phyloP scores from a whole-genome alignment of 768 basidiomycete species.

The Auricularia sp. region DNA sequence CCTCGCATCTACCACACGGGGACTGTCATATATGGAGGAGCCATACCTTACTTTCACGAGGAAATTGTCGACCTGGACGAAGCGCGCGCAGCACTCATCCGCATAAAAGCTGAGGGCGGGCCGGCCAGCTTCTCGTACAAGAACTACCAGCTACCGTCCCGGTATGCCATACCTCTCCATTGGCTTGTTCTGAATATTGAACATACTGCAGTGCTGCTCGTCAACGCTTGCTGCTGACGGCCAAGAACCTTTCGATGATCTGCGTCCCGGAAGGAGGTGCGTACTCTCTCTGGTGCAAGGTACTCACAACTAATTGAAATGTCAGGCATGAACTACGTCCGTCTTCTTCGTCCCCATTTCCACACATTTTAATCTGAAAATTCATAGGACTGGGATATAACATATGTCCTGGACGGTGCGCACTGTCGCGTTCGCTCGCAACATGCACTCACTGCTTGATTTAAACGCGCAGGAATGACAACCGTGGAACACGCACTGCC shows the following conservation, averaged over 20 bases:
- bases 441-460: background rate
- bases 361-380: constrained; percentile 25
- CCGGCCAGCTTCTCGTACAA: constrained; percentile 65
- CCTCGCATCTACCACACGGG: constrained; percentile 69
- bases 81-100: constrained; percentile 52
- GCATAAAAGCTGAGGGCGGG: constrained; percentile 67
- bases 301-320: background rate
- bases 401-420: constrained; percentile 68
- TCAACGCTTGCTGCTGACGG: constrained; percentile 53
- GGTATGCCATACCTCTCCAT: constrained; percentile 27
- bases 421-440: no score
- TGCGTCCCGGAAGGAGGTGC: constrained; percentile 60
- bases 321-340: constrained; percentile 5
- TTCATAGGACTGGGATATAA: constrained; percentile 72
- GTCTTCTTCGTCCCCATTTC: background rate
- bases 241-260: constrained; percentile 53
- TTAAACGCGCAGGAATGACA: constrained; percentile 49
- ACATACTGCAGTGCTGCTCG: constrained; percentile 44
- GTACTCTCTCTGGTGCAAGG: constrained; percentile 10
- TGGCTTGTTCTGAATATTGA: background rate
- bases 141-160: constrained; percentile 62
- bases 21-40: constrained; percentile 52
- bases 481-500: constrained; percentile 66
- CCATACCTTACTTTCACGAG: constrained; percentile 37
- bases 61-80: constrained; percentile 53